Evolutionary conservation across 768 basidiomycete genomes (phyloP).

Genomic region (Thelephora aurantiotincta): DNA sequence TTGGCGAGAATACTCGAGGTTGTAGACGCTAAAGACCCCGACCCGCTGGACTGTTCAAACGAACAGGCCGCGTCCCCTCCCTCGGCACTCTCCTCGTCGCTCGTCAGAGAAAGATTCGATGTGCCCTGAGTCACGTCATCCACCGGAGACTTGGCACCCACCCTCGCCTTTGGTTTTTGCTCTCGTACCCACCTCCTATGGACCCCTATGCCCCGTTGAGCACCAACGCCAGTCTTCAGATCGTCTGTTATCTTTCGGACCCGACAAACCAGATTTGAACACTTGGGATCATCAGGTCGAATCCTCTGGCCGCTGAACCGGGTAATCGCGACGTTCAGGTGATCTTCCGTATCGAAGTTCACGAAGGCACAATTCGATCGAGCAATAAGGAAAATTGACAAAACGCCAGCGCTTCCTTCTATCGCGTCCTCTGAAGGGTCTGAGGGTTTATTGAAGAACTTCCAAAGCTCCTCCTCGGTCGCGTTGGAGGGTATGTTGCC

Average conservation of each 20-base stretch:
- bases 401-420: constrained; percentile 33
- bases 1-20: constrained; percentile 64
- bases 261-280: constrained; percentile 73
- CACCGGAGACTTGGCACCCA: constrained; percentile 8
- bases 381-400: constrained; percentile 86
- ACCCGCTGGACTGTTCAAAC: constrained; percentile 33
- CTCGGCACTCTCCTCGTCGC: constrained; percentile 23
- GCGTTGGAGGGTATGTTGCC: constrained; percentile 85
- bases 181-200: constrained; percentile 75
- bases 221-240: constrained; percentile 79
- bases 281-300: constrained; percentile 56
- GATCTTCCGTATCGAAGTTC: constrained; percentile 58
- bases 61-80: constrained; percentile 7
- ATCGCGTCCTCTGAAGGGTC: constrained; percentile 6
- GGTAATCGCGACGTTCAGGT: constrained; percentile 51
- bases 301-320: constrained; percentile 62
- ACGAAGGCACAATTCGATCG: constrained; percentile 92
- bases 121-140: neutral
- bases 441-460: constrained; percentile 48
- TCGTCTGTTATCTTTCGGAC: constrained; percentile 75
- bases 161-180: constrained; percentile 26
- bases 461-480: constrained; percentile 73
- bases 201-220: constrained; percentile 75
- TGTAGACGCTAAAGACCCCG: constrained; percentile 66
- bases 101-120: constrained; percentile 21